These are phyloP conservation scores for Cicer yamashitae DNA, from an alignment of 306 rosid species.

Conservation along the genomic window DNA sequence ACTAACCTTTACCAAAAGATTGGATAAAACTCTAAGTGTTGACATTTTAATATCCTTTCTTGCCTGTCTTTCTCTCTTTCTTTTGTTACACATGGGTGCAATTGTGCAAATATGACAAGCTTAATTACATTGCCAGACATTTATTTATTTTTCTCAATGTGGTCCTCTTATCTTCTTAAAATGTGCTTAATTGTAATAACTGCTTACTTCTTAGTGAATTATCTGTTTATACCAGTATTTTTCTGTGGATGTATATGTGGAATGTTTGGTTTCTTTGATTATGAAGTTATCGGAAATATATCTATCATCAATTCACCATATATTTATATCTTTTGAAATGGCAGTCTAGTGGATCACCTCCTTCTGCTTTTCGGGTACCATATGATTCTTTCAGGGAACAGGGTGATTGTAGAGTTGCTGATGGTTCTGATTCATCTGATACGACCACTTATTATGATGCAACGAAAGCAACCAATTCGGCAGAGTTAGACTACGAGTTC, in stretches of 20 bases:
- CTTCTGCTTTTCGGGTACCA: slow-evolving; percentile 87
- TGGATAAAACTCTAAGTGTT: slow-evolving; percentile 23
- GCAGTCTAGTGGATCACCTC: slow-evolving; percentile 99
- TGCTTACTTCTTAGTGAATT: slow-evolving; percentile 21
- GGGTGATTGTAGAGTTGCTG: slow-evolving; percentile 49
- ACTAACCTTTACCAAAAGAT: slow-evolving; percentile 15
- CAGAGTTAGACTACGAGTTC: slow-evolving; percentile 79
- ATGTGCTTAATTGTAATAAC: slow-evolving; percentile 29
- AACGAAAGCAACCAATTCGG: slow-evolving; percentile 50
- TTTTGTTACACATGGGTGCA: slow-evolving; percentile 26
- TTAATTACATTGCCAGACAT: not conserved
- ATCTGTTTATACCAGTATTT: slow-evolving; percentile 21
- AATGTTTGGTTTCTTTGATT: slow-evolving; percentile 32
- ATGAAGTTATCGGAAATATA: slow-evolving; percentile 29
- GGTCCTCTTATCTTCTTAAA: slow-evolving; percentile 28
- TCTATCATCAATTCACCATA: slow-evolving; percentile 40
- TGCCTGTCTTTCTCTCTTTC: slow-evolving; percentile 27
- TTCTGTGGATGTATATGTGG: slow-evolving; percentile 4
- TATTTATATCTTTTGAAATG: slow-evolving; percentile 54
- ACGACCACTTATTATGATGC: slow-evolving; percentile 42
- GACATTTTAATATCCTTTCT: slow-evolving; percentile 25
- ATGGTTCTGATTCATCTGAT: slow-evolving; percentile 50
- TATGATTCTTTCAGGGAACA: slow-evolving; percentile 79
- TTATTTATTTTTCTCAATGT: slow-evolving; percentile 21
- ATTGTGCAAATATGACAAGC: slow-evolving; percentile 35